A percentile compares a stretch with the other conserved stretches of the same genome.
Conservation (phyloP, 2,329 filamentous ascomycete species). For the Monilinia aucupariae region DNA sequence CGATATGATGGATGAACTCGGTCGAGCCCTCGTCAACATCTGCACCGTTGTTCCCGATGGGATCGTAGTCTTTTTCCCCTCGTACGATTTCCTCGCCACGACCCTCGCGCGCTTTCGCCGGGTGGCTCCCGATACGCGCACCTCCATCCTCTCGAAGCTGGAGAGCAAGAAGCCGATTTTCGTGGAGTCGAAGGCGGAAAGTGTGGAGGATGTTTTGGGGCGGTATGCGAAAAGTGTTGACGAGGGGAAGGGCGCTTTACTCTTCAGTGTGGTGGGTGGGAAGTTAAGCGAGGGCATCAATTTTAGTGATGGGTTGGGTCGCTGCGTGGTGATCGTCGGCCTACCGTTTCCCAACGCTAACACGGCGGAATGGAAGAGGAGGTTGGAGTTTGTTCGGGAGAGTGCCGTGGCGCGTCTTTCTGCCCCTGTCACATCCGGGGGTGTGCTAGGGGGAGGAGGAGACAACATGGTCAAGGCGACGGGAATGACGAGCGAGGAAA, state of each 20-base stretch:
- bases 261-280: conserved; percentile 87
- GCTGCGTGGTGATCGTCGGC: conserved; percentile 86
- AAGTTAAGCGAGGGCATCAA: conserved; percentile 98
- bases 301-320: conserved; percentile 84
- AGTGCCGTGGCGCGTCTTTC: conserved; percentile 42
- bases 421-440: no score
- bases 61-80: conserved; percentile 91
- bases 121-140: conserved; percentile 32
- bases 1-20: conserved; percentile 68
- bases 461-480: no score
- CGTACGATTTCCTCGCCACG: conserved; percentile 81
- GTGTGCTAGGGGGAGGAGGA: neutral
- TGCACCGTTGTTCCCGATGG: conserved; percentile 77
- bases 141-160: conserved; percentile 55
- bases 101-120: conserved; percentile 46
- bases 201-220: conserved; percentile 59
- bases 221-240: conserved; percentile 67
- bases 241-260: conserved; percentile 61
- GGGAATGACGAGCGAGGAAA: conserved; percentile 35
- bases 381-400: conserved; percentile 77
- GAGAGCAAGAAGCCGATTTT: conserved; percentile 57
- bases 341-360: conserved; percentile 88
- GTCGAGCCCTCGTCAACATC: conserved; percentile 64
- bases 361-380: conserved; percentile 88
- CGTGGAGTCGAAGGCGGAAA: conserved; percentile 45